Base-by-base conservation (phyloP, 2,329 filamentous ascomycete genomes). In the Penicillium sp. region DNA sequence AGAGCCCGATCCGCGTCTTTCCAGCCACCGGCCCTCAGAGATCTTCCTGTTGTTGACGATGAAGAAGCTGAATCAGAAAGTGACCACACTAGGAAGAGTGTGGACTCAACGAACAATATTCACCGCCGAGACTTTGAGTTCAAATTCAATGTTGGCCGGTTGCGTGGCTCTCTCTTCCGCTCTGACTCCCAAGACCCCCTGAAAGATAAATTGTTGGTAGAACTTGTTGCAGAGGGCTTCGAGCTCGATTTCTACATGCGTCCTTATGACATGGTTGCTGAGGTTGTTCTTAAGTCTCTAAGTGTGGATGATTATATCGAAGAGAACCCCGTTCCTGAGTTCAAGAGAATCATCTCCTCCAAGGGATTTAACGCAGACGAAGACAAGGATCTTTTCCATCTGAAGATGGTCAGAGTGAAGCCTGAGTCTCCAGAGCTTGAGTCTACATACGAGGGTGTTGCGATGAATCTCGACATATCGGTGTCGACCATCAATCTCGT, bases 321-420 rank as follows among this genome's bases (percentile, higher is more conserved):
- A 64, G 82, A 95, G 63, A 89, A 93, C 53, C 87, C 92, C 0
- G 80, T 90, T 22, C 88, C 89, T 8, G 93, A 98, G 68, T 99
- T 99, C 80, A 96, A 95, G 75, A 93, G 93, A 26, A 96, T 99
- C 50, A 86, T 99, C n/a, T 96, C 93, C 0, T 97, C 95, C 1
- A 93, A 96, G 68, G 86, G 89, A 26, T 84, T 82, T 41, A 78
- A 82, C 55, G 76, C 88, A 46, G 85, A 90, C 57, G 87, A 90
- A 59, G 85, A 90, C 58, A 91, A 86, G 60, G 86, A 96, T 65
- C 83, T 99, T 13, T 90, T 99, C 64, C 86, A 88, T 51, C 84
- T 99, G 66, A 96, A 93, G 68, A 96, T 96, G 68, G 83, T 91
- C 58, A 91, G 90, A 70, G 91, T 98, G 57, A 97, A 95, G 67